Conservation (phyloP, 176 grass and related monocot species). For the Tuctoria greenei region DNA sequence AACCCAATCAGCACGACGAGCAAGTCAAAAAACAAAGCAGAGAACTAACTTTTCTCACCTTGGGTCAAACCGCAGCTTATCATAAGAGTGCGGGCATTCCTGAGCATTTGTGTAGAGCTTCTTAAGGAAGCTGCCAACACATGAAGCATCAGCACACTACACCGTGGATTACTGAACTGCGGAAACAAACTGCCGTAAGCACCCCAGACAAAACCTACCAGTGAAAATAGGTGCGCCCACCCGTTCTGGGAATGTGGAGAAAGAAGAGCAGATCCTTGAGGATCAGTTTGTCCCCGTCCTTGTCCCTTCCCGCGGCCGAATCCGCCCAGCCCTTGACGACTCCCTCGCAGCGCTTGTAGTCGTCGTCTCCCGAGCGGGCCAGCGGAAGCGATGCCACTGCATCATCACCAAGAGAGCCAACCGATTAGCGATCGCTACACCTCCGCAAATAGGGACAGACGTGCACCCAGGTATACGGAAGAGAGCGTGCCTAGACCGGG, state of each 20-base stretch:
- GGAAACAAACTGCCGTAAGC: not conserved
- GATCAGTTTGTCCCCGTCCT: conserved; percentile 53
- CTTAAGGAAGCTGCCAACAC: conserved; percentile 66
- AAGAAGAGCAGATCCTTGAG: conserved; percentile 95
- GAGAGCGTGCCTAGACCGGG: too few species aligned
- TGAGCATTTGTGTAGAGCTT: conserved; percentile 68
- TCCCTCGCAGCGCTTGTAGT: conserved; percentile 58
- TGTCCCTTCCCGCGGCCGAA: conserved; percentile 32
- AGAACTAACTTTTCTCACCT: conserved; percentile 54
- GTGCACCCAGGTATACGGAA: too few species aligned
- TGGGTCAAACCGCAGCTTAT: conserved; percentile 78
- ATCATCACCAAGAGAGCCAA: not conserved
- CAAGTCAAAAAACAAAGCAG: not conserved
- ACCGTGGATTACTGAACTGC: not conserved
- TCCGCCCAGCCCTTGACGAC: conserved; percentile 68
- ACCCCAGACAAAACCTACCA: conserved; percentile 47
- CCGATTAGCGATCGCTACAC: not conserved
- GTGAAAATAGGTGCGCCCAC: conserved; percentile 87
- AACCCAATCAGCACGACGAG: not conserved
- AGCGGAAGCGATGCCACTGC: conserved; percentile 33
- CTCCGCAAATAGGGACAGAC: not conserved
- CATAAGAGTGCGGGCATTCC: conserved; percentile 89
- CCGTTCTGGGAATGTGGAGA: conserved; percentile 89
- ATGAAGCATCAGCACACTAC: not conserved
- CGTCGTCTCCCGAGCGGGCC: not conserved